phyloP scores from a whole-genome alignment of 495 filamentous ascomycete genomes.

The Aspergillus coremiiformis region DNA sequence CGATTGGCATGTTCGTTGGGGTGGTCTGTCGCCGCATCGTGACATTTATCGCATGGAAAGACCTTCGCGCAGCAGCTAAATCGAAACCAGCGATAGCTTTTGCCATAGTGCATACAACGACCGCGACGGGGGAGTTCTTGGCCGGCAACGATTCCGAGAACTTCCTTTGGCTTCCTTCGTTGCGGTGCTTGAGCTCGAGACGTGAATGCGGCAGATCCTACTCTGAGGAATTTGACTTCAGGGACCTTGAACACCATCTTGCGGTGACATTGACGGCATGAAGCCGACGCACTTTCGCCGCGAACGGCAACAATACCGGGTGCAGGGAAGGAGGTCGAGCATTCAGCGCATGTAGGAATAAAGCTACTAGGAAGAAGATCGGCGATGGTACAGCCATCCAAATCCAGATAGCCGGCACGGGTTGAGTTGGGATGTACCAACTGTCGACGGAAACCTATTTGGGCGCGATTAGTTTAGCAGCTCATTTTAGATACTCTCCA shows the following conservation, averaged over 20 bases:
- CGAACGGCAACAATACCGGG: slow-evolving; percentile 64
- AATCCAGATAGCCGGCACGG: slow-evolving; percentile 76
- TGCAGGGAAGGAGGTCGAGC: slow-evolving; percentile 59
- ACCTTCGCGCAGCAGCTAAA: slow-evolving; percentile 61
- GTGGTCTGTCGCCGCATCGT: slow-evolving; percentile 67
- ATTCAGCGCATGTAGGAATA: slow-evolving; percentile 72
- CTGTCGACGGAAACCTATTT: slow-evolving; percentile 58
- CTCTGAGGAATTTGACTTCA: slow-evolving; percentile 71
- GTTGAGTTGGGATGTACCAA: slow-evolving; percentile 69
- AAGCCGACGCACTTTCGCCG: slow-evolving; percentile 67
- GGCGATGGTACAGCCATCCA: slow-evolving; percentile 66
- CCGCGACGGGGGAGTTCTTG: slow-evolving; percentile 70
- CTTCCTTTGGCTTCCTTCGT: slow-evolving; percentile 56
- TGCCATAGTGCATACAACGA: slow-evolving; percentile 70
- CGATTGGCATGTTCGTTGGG: slow-evolving; percentile 75
- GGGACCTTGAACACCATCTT: slow-evolving; percentile 77
- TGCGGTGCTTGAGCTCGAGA: slow-evolving; percentile 37
- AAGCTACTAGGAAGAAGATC: slow-evolving; percentile 82
- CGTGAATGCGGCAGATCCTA: slow-evolving; percentile 47
- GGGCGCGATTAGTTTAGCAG: not conserved
- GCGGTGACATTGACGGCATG: slow-evolving; percentile 74
- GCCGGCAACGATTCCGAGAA: slow-evolving; percentile 70
- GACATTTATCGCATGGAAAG: slow-evolving; percentile 77
- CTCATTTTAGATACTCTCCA: not conserved
- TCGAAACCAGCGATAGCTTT: slow-evolving; percentile 78